Conservation (phyloP, 192 early-diverging fungal genomes). For the Dispira parvispora region DNA sequence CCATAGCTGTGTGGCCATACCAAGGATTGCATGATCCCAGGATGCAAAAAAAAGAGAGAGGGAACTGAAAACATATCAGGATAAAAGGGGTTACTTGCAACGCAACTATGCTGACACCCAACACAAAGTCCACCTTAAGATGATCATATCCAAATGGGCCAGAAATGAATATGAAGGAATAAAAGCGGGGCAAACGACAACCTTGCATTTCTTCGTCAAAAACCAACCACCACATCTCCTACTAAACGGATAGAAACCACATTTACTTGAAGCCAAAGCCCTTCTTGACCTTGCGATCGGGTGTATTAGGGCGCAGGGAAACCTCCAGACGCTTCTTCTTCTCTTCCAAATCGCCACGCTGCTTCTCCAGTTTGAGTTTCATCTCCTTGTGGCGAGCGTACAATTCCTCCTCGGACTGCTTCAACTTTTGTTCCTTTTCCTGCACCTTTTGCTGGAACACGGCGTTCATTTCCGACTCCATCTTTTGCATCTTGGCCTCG, state of each 20-base stretch:
- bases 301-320: constrained; percentile 41
- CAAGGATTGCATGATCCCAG: too few species aligned
- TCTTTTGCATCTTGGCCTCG: constrained; percentile 90
- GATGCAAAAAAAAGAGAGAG: too few species aligned
- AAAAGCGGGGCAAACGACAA: too few species aligned
- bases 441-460: constrained; percentile 99
- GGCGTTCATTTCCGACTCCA: constrained; percentile 97
- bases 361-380: constrained; percentile 93
- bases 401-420: constrained; percentile 91
- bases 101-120: too few species aligned
- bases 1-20: too few species aligned
- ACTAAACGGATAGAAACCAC: background rate
- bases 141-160: too few species aligned
- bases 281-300: constrained; percentile 58
- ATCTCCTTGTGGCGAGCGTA: constrained; percentile 96
- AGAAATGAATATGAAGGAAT: too few species aligned
- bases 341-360: constrained; percentile 82
- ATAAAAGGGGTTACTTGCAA: too few species aligned
- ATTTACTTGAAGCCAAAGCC: constrained; percentile 39
- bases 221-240: too few species aligned
- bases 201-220: too few species aligned
- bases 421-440: constrained; percentile 96
- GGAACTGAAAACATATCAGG: too few species aligned
- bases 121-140: too few species aligned
- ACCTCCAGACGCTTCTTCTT: constrained; percentile 80